Evolutionary conservation across 306 rosid species (phyloP).

Genomic region (Sophora flavescens): DNA sequence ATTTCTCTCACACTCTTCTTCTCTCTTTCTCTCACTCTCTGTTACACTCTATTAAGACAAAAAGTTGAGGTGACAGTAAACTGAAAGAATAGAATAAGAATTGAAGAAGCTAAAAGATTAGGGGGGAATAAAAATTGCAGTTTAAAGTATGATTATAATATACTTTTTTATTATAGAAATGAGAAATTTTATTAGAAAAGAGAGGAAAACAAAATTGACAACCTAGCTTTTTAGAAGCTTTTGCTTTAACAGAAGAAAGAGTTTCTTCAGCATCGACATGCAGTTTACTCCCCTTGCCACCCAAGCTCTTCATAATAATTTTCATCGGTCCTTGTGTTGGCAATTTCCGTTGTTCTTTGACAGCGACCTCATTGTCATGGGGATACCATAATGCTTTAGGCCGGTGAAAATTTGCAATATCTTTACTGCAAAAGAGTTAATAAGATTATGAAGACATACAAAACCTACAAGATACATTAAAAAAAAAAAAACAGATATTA

Average conservation of each 20-base stretch:
- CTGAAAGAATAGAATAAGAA: conserved; percentile 12
- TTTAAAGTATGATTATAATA: conserved; percentile 29
- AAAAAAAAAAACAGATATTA: neutral
- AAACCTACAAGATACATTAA: conserved; percentile 1
- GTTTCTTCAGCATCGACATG: conserved; percentile 85
- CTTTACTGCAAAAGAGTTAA: conserved; percentile 76
- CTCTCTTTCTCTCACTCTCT: no score
- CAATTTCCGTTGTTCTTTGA: conserved; percentile 84
- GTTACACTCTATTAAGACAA: no score
- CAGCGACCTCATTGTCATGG: conserved; percentile 82
- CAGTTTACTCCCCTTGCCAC: conserved; percentile 91
- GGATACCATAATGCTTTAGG: conserved; percentile 98
- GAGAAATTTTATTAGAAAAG: conserved; percentile 13
- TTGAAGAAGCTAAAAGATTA: neutral
- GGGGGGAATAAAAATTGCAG: neutral
- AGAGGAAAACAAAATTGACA: conserved; percentile 48
- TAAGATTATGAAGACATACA: conserved; percentile 44
- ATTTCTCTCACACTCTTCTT: no score
- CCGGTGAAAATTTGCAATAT: conserved; percentile 94
- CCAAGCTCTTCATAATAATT: conserved; percentile 88
- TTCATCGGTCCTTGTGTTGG: conserved; percentile 84
- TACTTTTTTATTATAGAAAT: neutral
- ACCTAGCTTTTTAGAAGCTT: conserved; percentile 98
- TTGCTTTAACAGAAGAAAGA: conserved; percentile 76
- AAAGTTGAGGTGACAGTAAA: conserved; percentile 33